Base-by-base conservation (phyloP, 352 stramenopile genomes). In the Globisporangium irregulare region DNA sequence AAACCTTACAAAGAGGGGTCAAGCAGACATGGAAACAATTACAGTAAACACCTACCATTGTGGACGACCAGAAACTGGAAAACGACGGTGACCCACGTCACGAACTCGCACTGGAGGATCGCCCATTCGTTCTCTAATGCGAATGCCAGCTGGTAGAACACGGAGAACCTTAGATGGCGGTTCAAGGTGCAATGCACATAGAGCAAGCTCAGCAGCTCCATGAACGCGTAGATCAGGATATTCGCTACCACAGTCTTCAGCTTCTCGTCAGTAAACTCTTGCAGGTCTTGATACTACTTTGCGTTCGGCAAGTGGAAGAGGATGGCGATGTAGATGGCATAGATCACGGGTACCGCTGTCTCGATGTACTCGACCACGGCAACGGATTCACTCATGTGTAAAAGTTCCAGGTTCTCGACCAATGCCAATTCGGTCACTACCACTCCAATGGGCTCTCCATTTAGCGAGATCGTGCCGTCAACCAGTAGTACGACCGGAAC, bases 331-430 rank as follows among this genome's bases (percentile, higher is more conserved):
- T 75, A 77, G 9, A 72, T 54, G 8, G 38, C 68, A 36, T 75
- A 77, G 24, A 77, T 59, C 27, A 68, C 53, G 18, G 73, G 70
- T 9, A 77, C 67, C 14, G 75, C 59, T 15, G 50, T 70, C 41
- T 79, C 71, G n/a, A 79, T 62, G 54, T 77, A 75, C 56, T 75
- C 73, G 15, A 79, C 48, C 2, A 74, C 60, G 3, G 70, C 53
- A 7, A 75, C 70, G 20, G 75, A 74, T 32, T 79, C 70, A 1
- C 59, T 66, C 46, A 58, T n/a, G n/a, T n/a, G n/a, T n/a, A n/a
- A n/a, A n/a, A n/a, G n/a, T n/a, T n/a, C n/a, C n/a, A n/a, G n/a
- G n/a, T n/a, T n/a, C n/a, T n/a, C n/a, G n/a, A n/a, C n/a, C n/a
- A n/a, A n/a, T n/a, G n/a, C n/a, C n/a, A n/a, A n/a, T n/a, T n/a